These are phyloP conservation scores for Tylopilus cervinicoccineus DNA, from an alignment of 768 basidiomycete genomes.

Conservation along the genomic window DNA sequence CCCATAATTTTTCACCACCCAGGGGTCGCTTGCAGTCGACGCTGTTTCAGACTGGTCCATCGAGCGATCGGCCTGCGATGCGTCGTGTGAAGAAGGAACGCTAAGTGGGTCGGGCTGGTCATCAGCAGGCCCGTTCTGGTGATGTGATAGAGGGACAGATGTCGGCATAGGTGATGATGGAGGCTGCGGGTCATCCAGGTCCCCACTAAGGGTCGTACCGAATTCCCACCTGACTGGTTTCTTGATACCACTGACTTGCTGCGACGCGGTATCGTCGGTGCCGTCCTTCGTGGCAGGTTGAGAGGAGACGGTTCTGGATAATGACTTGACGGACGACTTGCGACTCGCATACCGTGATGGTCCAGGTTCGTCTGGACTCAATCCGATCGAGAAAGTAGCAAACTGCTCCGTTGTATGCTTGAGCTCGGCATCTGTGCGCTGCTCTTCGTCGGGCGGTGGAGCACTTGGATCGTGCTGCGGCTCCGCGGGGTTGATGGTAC, in stretches of 20 bases:
- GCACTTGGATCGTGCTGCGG: slow-evolving; percentile 4
- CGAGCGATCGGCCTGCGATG: slow-evolving; percentile 1
- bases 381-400: slow-evolving; percentile 43
- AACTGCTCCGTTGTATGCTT: slow-evolving; percentile 28
- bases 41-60: slow-evolving; percentile 11
- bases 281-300: neutral
- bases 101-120: neutral
- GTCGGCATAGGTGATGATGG: neutral
- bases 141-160: neutral
- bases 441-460: slow-evolving; percentile 1
- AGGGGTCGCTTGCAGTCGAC: slow-evolving; percentile 34
- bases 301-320: slow-evolving; percentile 9
- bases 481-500: slow-evolving; percentile 40
- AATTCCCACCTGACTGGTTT: slow-evolving; percentile 50
- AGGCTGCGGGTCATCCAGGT: slow-evolving; percentile 4
- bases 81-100: neutral
- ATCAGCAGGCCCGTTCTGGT: neutral
- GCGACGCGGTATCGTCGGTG: slow-evolving; percentile 1
- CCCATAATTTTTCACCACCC: slow-evolving; percentile 59
- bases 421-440: slow-evolving; percentile 7
- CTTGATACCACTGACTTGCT: slow-evolving; percentile 10
- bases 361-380: slow-evolving; percentile 36
- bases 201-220: slow-evolving; percentile 38
- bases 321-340: slow-evolving; percentile 22
- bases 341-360: slow-evolving; percentile 23